Base-by-base conservation (phyloP, 371 early-diverging fungal genomes). In the Capniomyces stellatus region DNA sequence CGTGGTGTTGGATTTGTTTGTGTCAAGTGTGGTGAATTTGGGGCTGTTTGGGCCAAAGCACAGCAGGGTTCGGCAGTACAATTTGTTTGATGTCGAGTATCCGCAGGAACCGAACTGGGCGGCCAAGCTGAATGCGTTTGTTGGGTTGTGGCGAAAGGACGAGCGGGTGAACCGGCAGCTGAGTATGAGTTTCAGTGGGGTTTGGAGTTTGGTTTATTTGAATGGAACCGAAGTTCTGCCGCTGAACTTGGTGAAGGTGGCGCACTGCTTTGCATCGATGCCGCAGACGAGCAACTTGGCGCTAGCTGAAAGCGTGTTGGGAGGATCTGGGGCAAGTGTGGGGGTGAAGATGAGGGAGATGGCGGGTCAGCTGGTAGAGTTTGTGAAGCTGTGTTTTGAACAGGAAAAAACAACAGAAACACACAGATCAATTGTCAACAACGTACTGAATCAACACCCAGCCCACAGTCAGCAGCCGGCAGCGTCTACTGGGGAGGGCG, bases 101-200 rank as follows among this genome's bases (percentile, higher is more conserved):
- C 68, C 65, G 2, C 52, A 58, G 2, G 66, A 66, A 52, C 49
- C 55, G 2, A 58, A 60, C 46, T 66, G 66, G 66, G 23, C 27
- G 15, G 51, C 25, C 12, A 67, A 63, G 29, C 51, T 35, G 8
- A n/a, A n/a, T 4, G 61, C 63, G 0, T 47, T 46, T n/a, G 27
- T 67, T 3, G 19, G 43, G 29, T 31, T 62, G 25, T 66, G 67
- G 66, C 35, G 31, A 1, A 41, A 27, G 23, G 58, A 66, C 27
- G 47, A 28, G 15, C 46, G 53, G n/a, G 49, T 62, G 28, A 47
- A 31, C 10, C 1, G 35, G 2, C 54, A 54, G 1, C 49, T 51
- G 35, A 35, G 35, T 15, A 35, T 6, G 15, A 15, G 35, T 35
- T 35, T 35, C 54, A 29, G 43, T 44, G 6, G 29, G 18, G 0